Base-by-base conservation (phyloP, 768 basidiomycete genomes). In the Kwoniella europaea region DNA sequence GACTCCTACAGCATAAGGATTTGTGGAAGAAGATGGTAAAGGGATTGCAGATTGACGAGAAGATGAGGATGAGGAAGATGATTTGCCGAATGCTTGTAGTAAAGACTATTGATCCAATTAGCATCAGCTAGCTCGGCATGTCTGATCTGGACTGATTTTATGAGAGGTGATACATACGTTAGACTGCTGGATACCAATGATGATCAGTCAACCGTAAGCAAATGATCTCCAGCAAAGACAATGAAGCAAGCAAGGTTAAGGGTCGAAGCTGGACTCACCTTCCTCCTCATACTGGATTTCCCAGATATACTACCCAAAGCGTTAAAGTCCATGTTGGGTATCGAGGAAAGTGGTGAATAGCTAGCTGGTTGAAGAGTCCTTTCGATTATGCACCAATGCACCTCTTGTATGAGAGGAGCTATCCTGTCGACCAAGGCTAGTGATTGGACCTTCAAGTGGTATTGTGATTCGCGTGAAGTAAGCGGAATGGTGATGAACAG, bases 251-350 rank as follows among this genome's bases (percentile, higher is more conserved):
- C 35, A 35, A 35, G 35, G 3, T 9, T 7, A 35, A 35, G 7
- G 35, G 35, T 20, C 9, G 7, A 53, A 27, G 20, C 12, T 27
- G 7, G 44, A 73, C 72, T 43, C 62, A 73, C 72, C 68, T 73
- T 73, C 20, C 69, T 29, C 60, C 65, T 56, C 72, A 73, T 73
- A 58, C 72, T 73, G 4, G 59, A 46, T 54, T 73, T 73, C 27
- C 63, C 63, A n/a, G 63, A 65, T n/a, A 60, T 67, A 56, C 69
- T 53, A 18, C 62, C 46, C 20, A 72, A 46, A 60, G 71, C 60
- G 35, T 65, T 63, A 27, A 73, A 73, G 22, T 73, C 72, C 72
- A 73, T 73, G 55, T 15, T 73, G 46, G 18, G 7, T 35, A 4
- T 35, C 4, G 35, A 7, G 4, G 46, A 50, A 46, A 5, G 5